A percentile compares a stretch with the other conserved stretches of the same genome.
Evolutionary conservation across 2,329 filamentous ascomycete species (phyloP).

Genomic region (Pestalotiopsis sp.): DNA sequence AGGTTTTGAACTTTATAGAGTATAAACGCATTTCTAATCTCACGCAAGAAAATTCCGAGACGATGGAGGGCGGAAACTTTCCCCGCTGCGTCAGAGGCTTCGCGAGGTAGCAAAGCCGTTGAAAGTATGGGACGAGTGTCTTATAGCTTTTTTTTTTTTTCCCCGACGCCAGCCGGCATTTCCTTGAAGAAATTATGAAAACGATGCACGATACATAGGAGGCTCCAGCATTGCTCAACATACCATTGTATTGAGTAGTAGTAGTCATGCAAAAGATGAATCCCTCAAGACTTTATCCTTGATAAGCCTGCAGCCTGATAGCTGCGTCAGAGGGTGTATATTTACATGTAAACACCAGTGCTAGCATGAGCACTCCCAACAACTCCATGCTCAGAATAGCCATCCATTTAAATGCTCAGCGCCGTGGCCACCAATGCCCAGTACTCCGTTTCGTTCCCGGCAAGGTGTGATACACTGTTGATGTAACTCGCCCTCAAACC

Average conservation of each 20-base stretch:
- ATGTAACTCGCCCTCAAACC: background rate
- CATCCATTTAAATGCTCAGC: background rate
- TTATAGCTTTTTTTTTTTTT: background rate
- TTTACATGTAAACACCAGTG: background rate
- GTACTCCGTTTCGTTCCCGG: background rate
- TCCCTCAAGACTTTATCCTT: background rate
- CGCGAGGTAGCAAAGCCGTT: background rate
- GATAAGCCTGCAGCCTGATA: background rate
- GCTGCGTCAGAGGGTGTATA: background rate
- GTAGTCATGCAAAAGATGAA: background rate
- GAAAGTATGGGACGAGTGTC: background rate
- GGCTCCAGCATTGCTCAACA: too few relatives aligned
- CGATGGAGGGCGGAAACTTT: background rate
- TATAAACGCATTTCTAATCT: background rate
- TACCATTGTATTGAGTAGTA: background rate
- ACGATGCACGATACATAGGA: too few relatives aligned
- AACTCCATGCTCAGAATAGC: background rate
- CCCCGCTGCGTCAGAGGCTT: background rate
- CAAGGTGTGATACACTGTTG: background rate
- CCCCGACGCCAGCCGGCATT: background rate
- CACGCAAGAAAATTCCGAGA: background rate
- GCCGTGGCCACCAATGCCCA: background rate
- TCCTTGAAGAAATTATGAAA: too few relatives aligned
- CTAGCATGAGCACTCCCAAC: background rate
- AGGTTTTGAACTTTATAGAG: background rate